Evolutionary conservation across 164 flowering plant species (phyloP).

Genomic region (Sedum album): DNA sequence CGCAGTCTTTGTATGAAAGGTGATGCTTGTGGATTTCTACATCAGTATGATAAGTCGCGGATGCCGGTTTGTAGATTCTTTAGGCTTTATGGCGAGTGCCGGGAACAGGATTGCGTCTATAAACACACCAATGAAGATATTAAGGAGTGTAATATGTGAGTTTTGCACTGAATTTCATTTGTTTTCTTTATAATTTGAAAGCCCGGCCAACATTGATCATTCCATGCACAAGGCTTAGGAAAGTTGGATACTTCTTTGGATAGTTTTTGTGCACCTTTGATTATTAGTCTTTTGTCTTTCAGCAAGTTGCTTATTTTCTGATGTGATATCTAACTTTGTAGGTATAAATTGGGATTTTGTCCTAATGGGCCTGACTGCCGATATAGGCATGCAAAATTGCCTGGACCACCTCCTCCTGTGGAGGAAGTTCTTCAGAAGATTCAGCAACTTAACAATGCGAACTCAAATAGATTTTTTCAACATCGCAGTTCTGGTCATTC

Average conservation of each 20-base stretch:
- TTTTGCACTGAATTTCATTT: neutral
- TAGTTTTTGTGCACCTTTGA: neutral
- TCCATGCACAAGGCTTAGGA: too few species aligned
- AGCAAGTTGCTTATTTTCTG: neutral
- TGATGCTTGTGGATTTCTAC: slow-evolving; percentile 97
- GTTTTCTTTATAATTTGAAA: too few species aligned
- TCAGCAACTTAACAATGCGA: slow-evolving; percentile 60
- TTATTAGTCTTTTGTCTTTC: neutral
- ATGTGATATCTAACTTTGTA: slow-evolving; percentile 21
- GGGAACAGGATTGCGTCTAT: slow-evolving; percentile 96
- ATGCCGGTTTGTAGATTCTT: slow-evolving; percentile 97
- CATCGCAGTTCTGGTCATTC: slow-evolving; percentile 40
- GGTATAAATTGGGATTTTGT: slow-evolving; percentile 99
- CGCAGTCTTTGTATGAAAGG: slow-evolving; percentile 97
- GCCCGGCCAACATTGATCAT: too few species aligned
- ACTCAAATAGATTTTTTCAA: slow-evolving; percentile 63
- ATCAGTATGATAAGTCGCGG: slow-evolving; percentile 90
- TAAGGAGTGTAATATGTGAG: slow-evolving; percentile 96
- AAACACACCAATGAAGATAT: slow-evolving; percentile 96
- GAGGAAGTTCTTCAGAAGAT: slow-evolving; percentile 97
- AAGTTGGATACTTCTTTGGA: too few species aligned
- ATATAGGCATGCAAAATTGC: slow-evolving; percentile 86
- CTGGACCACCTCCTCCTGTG: slow-evolving; percentile 95
- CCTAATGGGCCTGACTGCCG: slow-evolving; percentile 99
- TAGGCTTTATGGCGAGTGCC: slow-evolving; percentile 82